phyloP scores from a whole-genome alignment of 2,329 filamentous ascomycete species.

The Pseudomassariella vexata region DNA sequence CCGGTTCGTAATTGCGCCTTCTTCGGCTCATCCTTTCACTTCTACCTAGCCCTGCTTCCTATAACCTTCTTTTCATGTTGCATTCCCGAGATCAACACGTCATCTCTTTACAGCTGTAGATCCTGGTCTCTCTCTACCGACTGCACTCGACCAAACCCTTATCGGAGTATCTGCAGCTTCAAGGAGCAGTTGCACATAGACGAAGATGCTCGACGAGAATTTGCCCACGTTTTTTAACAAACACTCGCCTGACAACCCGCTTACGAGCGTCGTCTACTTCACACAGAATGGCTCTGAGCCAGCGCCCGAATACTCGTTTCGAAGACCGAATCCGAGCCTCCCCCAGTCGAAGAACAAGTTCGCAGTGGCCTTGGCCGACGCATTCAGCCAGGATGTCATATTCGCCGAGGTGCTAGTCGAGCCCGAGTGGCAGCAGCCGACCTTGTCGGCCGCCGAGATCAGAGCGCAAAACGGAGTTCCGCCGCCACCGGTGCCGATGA shows the following conservation, averaged over 20 bases:
- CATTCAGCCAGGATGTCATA: conserved; percentile 72
- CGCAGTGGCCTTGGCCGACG: conserved; percentile 78
- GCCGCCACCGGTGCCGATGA: conserved; percentile 62
- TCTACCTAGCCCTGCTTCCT: no score
- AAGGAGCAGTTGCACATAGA: conserved; percentile 1
- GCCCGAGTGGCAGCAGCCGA: conserved; percentile 81
- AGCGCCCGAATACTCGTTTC: conserved; percentile 71
- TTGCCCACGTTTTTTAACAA: conserved; percentile 67
- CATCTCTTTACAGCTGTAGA: not conserved
- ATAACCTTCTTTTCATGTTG: no score
- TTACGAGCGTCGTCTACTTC: conserved; percentile 53
- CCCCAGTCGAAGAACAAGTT: conserved; percentile 75
- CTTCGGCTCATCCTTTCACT: no score
- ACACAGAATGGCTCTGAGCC: conserved; percentile 75
- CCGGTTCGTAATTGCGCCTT: no score
- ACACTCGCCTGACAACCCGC: conserved; percentile 44
- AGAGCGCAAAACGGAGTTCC: conserved; percentile 62
- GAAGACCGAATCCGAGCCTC: conserved; percentile 66
- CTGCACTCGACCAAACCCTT: not conserved
- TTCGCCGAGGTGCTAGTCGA: conserved; percentile 81
- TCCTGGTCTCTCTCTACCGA: not conserved
- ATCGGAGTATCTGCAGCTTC: not conserved
- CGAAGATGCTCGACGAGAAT: conserved; percentile 82
- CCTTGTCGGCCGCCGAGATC: conserved; percentile 74
- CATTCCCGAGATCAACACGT: not conserved